These are phyloP conservation scores for Ophiostoma montium DNA, from an alignment of 2,329 filamentous ascomycete species.

Conservation along the genomic window DNA sequence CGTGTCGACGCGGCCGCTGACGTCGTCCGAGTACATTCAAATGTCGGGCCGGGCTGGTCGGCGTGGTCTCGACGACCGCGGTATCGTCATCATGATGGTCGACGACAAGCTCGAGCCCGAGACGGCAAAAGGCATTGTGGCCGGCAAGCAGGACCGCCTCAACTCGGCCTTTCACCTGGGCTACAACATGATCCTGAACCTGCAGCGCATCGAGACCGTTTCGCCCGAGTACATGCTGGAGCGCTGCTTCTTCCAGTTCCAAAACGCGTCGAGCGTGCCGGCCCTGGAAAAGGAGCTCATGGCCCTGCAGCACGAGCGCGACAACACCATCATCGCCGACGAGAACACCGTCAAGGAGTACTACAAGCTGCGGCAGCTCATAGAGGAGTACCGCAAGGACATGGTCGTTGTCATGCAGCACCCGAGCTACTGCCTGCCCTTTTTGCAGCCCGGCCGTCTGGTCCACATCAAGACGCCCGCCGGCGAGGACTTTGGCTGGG, in stretches of 20 bases:
- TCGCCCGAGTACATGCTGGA: conserved; percentile 99
- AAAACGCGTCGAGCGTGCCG: conserved; percentile 81
- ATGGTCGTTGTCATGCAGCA: conserved; percentile 88
- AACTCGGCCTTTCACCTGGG: conserved; percentile 96
- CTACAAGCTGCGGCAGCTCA: conserved; percentile 74
- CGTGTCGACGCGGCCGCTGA: conserved; percentile 63
- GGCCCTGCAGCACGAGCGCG: conserved; percentile 60
- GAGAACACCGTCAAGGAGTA: conserved; percentile 88
- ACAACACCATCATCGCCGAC: conserved; percentile 64
- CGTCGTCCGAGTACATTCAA: conserved; percentile 92
- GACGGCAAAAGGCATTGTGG: conserved; percentile 87
- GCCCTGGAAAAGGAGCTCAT: conserved; percentile 70
- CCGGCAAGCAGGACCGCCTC: conserved; percentile 89
- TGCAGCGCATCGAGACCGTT: conserved; percentile 96
- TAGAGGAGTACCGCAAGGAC: conserved; percentile 72
- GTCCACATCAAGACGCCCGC: conserved; percentile 67
- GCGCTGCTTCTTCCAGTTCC: conserved; percentile 95
- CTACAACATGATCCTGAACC: conserved; percentile 98
- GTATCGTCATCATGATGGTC: conserved; percentile 99
- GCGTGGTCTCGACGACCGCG: conserved; percentile 91
- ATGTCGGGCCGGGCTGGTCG: conserved; percentile 97
- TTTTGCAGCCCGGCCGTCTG: conserved; percentile 74
- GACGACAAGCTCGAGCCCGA: conserved; percentile 91
- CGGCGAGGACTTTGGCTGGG: conserved; percentile 85
- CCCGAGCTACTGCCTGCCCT: conserved; percentile 72